Conservation (phyloP, 2,329 filamentous ascomycete genomes). For the Emericellopsis cladophorae region DNA sequence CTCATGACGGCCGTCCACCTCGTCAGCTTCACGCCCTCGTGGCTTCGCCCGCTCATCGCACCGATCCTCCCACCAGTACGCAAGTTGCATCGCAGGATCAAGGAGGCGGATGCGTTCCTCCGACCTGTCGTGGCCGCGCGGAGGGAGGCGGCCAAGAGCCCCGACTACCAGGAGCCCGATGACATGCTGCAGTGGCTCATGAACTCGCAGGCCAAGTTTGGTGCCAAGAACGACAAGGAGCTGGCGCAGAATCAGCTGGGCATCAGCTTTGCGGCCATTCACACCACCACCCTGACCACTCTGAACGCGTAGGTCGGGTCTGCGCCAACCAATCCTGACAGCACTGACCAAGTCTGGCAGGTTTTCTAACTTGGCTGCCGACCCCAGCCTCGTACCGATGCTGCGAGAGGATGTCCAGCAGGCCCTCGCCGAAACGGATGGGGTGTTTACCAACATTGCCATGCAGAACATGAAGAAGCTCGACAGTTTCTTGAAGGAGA, state of each 20-base stretch:
- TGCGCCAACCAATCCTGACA: too few relatives aligned
- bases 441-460: slow-evolving; percentile 19
- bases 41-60: slow-evolving; percentile 19
- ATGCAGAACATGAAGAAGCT: slow-evolving; percentile 24
- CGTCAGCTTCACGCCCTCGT: slow-evolving; percentile 13
- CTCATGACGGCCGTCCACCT: slow-evolving; percentile 20
- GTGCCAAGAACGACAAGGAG: slow-evolving; percentile 15
- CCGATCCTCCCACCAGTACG: slow-evolving; percentile 19
- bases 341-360: slow-evolving; percentile 7
- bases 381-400: slow-evolving; percentile 34
- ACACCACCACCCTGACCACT: slow-evolving; percentile 31
- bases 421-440: slow-evolving; percentile 19
- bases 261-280: slow-evolving; percentile 35
- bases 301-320: slow-evolving; percentile 24
- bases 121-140: slow-evolving; percentile 17
- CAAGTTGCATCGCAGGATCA: slow-evolving; percentile 15
- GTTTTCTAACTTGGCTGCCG: slow-evolving; percentile 37
- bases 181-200: slow-evolving; percentile 36
- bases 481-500: slow-evolving; percentile 26
- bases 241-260: slow-evolving; percentile 27
- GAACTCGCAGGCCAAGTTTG: slow-evolving; percentile 20
- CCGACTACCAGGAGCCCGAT: slow-evolving; percentile 19
- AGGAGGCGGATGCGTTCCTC: slow-evolving; percentile 20
- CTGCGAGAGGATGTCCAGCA: slow-evolving; percentile 36
- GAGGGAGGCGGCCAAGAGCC: slow-evolving; percentile 6